phyloP scores from a whole-genome alignment of 106 monocot genomes.

The Alisma plantagoaquatica region DNA sequence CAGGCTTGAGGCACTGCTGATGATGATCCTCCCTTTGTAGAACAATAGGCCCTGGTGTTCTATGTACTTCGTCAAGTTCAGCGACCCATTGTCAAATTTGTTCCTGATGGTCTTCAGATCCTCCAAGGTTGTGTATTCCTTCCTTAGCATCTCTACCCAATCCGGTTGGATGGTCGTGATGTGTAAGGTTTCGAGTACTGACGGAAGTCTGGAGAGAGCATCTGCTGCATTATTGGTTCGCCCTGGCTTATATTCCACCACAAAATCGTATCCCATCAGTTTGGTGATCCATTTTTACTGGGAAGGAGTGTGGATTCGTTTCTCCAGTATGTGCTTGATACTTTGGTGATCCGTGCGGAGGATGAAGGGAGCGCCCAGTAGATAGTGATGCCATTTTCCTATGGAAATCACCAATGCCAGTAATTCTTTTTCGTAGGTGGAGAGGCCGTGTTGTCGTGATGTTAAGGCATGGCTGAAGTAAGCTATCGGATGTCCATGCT shows the following conservation, averaged over 20 bases:
- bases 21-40: no score
- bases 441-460: neutral
- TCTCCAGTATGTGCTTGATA: neutral
- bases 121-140: neutral
- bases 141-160: neutral
- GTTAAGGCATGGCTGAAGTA: neutral
- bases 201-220: neutral
- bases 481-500: neutral
- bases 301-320: neutral
- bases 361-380: neutral
- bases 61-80: neutral
- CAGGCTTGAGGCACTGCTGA: neutral
- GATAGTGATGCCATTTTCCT: neutral
- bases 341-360: neutral
- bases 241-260: neutral
- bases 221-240: neutral
- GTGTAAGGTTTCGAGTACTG: no score
- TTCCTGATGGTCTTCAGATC: neutral
- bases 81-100: neutral
- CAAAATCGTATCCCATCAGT: neutral
- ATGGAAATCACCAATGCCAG: neutral
- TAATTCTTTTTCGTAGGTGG: neutral
- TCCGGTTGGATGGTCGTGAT: neutral
- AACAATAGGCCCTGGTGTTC: no score
- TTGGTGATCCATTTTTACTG: neutral